Conservation (phyloP, 306 rosid genomes). For the Prunus mira region DNA sequence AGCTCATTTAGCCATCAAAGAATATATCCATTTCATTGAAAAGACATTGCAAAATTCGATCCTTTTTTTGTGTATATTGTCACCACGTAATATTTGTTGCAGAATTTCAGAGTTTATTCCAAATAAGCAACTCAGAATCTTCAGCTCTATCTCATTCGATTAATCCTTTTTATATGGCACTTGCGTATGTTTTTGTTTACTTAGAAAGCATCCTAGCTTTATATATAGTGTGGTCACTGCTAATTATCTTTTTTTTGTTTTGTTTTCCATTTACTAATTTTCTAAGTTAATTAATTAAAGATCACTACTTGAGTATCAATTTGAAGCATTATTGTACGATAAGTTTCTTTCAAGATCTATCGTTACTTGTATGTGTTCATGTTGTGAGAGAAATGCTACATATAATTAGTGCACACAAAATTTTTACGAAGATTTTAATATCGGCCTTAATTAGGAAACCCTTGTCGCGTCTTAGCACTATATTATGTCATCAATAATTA, state of each 20-base stretch:
- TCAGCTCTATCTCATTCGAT: not conserved
- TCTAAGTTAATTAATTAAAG: not conserved
- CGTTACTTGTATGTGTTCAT: too few species aligned
- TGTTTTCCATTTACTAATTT: not conserved
- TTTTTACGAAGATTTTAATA: too few species aligned
- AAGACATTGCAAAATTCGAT: constrained; percentile 12
- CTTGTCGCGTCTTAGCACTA: too few species aligned
- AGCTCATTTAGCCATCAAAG: constrained; percentile 16
- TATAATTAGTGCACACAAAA: too few species aligned
- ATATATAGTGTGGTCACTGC: not conserved
- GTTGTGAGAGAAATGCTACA: too few species aligned
- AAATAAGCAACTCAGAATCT: constrained; percentile 16
- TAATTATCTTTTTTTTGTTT: not conserved
- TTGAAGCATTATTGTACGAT: not conserved
- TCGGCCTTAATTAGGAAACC: too few species aligned
- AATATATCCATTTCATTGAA: constrained; percentile 44
- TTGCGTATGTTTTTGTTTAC: not conserved
- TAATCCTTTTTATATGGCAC: not conserved
- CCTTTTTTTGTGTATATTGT: not conserved
- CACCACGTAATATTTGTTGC: constrained; percentile 19
- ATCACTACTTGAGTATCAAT: not conserved
- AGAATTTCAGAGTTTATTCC: constrained; percentile 21
- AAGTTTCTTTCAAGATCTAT: not conserved
- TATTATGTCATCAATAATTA: too few species aligned
- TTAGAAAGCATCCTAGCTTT: not conserved